Conservation (phyloP, 2,329 filamentous ascomycete species). For the Plenodomus lindquistii region DNA sequence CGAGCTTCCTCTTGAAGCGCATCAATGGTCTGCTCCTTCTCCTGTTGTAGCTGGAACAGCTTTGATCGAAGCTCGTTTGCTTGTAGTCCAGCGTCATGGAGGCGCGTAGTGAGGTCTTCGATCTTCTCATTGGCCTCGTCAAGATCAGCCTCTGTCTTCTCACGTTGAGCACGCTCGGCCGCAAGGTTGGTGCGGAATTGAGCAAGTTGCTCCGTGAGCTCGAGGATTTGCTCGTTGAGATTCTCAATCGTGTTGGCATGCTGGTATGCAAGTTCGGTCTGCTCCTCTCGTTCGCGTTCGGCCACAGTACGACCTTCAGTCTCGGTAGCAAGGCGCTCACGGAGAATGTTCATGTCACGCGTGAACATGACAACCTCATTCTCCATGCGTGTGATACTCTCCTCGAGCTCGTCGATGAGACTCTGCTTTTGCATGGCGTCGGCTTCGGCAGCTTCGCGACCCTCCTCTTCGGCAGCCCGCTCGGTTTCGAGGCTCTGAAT, state of each 20-base stretch:
- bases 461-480: conserved; percentile 42
- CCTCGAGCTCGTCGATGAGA: conserved; percentile 47
- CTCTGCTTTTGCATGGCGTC: conserved; percentile 45
- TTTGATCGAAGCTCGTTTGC: conserved; percentile 55
- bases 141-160: conserved; percentile 49
- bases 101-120: conserved; percentile 45
- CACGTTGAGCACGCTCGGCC: conserved; percentile 49
- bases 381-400: conserved; percentile 43
- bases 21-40: conserved; percentile 45
- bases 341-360: conserved; percentile 38
- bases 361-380: conserved; percentile 39
- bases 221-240: conserved; percentile 37
- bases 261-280: conserved; percentile 38
- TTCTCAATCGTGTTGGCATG: conserved; percentile 41
- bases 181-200: conserved; percentile 44
- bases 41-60: conserved; percentile 51
- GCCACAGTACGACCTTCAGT: conserved; percentile 34
- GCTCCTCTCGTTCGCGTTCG: conserved; percentile 46
- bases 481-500: conserved; percentile 44
- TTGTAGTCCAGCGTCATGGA: conserved; percentile 49
- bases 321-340: conserved; percentile 41
- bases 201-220: conserved; percentile 46
- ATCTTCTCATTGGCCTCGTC: conserved; percentile 49
- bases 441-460: conserved; percentile 45
- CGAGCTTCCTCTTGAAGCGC: conserved; percentile 43